Percentiles rank a stretch among this genome's conserved stretches.
Evolutionary conservation across 129 eudicot genomes (phyloP).

Genomic region (Ambrosia artemisiifolia): DNA sequence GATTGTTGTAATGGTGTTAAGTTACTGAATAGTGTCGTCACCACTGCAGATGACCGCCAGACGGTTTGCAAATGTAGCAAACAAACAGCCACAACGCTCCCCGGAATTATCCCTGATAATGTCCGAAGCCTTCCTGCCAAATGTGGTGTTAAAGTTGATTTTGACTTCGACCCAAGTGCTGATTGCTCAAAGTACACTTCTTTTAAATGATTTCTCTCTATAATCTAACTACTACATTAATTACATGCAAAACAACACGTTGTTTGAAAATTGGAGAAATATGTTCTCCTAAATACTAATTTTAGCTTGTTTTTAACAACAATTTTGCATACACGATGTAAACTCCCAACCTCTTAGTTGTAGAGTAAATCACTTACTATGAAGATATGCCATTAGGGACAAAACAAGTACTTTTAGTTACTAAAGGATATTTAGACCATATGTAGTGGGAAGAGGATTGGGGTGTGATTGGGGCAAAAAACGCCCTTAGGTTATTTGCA

Average conservation of each 20-base stretch:
- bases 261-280: not conserved
- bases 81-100: not conserved
- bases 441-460: too few relatives aligned
- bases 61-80: slow-evolving; percentile 28
- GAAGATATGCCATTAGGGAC: too few relatives aligned
- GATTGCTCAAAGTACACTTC: slow-evolving; percentile 40
- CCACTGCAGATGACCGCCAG: slow-evolving; percentile 34
- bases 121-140: slow-evolving; percentile 31
- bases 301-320: too few relatives aligned
- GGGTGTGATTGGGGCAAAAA: too few relatives aligned
- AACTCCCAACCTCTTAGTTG: too few relatives aligned
- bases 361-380: too few relatives aligned
- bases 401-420: too few relatives aligned
- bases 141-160: slow-evolving; percentile 22
- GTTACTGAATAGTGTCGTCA: slow-evolving; percentile 18
- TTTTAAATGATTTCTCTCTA: not conserved
- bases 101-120: slow-evolving; percentile 6
- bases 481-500: too few relatives aligned
- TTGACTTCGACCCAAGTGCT: not conserved
- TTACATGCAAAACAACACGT: not conserved
- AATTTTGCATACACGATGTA: too few relatives aligned
- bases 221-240: not conserved
- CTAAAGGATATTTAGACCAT: too few relatives aligned
- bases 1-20: slow-evolving; percentile 35
- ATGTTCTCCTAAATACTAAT: too few relatives aligned